Percentiles rank a stretch among this genome's conserved stretches.
Conservation (phyloP, 2,329 filamentous ascomycete genomes). For the Hymenoscyphus fraxineus region DNA sequence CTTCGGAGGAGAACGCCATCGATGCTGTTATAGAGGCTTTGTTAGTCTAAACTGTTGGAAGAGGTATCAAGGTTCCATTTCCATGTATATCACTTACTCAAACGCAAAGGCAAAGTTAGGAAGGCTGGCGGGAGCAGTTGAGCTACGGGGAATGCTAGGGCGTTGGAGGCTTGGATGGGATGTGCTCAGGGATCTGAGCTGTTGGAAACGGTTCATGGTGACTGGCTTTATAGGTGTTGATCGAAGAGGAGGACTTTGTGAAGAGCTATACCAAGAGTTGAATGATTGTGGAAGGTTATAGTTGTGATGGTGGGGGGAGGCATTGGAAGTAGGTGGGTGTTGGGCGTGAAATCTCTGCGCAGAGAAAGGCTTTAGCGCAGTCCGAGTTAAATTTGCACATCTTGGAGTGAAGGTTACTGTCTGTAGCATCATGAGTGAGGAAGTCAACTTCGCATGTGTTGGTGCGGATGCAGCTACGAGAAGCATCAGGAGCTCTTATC, state of each 20-base stretch:
- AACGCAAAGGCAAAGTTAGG: constrained; percentile 52
- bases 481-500: neutral
- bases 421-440: neutral
- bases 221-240: neutral
- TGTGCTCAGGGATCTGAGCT: neutral
- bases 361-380: neutral
- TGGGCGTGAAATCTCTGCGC: neutral
- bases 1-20: constrained; percentile 93
- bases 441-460: neutral
- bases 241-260: neutral
- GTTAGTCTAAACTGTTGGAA: constrained; percentile 10
- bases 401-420: neutral
- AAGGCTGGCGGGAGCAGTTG: constrained; percentile 7
- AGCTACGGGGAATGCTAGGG: neutral
- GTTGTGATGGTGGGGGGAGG: neutral
- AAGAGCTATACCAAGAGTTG: neutral
- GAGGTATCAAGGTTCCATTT: neutral
- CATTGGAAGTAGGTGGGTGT: neutral
- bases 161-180: neutral
- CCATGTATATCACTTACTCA: constrained; percentile 41
- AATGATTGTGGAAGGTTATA: neutral
- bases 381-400: neutral
- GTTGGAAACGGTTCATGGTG: neutral
- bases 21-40: constrained; percentile 43
- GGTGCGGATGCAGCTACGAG: neutral